These are phyloP conservation scores for Nicotiana obtusifolia DNA, from an alignment of 257 asterid species.

Conservation along the genomic window DNA sequence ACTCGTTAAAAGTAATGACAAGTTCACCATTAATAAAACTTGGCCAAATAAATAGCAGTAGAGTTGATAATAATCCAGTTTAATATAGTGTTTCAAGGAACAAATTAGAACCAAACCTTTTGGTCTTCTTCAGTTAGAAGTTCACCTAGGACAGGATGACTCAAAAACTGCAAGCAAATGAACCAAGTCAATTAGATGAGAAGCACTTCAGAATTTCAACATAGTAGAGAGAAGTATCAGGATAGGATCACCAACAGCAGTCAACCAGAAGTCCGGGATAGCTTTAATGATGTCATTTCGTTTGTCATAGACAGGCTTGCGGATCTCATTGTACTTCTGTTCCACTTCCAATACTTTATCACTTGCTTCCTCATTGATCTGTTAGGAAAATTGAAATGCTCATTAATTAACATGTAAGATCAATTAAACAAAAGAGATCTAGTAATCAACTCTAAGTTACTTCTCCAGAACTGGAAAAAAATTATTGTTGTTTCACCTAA, in stretches of 20 bases:
- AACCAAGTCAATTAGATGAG: neutral
- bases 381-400: constrained; percentile 18
- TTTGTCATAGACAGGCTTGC: constrained; percentile 83
- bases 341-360: constrained; percentile 88
- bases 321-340: constrained; percentile 78
- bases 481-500: neutral
- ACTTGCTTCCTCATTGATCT: constrained; percentile 96
- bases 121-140: constrained; percentile 89
- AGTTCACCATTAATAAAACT: neutral
- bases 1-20: neutral
- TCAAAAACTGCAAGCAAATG: constrained; percentile 56
- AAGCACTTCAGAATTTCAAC: neutral
- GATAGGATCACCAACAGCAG: constrained; percentile 60
- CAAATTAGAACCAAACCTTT: neutral
- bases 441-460: neutral
- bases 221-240: neutral
- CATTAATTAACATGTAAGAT: neutral
- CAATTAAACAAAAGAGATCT: neutral
- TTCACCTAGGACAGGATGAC: constrained; percentile 86
- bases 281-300: constrained; percentile 61
- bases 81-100: neutral
- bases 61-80: neutral
- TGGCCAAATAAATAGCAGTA: neutral
- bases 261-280: constrained; percentile 92
- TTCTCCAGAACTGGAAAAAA: neutral